These are phyloP conservation scores for Cystobasidium pallidum DNA, from an alignment of 1,284 basidiomycete genomes.

Conservation along the genomic window DNA sequence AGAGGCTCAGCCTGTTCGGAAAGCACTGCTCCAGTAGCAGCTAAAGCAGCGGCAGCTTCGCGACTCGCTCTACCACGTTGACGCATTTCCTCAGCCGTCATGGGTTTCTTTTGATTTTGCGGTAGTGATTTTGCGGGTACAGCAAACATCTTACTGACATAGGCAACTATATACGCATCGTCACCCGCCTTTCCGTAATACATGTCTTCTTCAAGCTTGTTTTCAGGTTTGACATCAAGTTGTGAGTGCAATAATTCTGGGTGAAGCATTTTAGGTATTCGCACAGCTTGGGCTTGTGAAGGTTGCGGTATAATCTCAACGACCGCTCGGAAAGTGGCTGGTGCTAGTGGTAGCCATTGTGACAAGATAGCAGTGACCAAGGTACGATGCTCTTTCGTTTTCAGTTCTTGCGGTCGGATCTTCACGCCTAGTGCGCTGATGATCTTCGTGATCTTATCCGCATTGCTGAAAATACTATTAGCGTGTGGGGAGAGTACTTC, in stretches of 20 bases:
- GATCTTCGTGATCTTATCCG: slow-evolving; percentile 87
- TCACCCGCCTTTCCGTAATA: slow-evolving; percentile 67
- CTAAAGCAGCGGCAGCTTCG: slow-evolving; percentile 55
- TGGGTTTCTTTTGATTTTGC: slow-evolving; percentile 73
- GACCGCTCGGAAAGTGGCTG: slow-evolving; percentile 86
- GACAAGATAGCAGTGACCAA: slow-evolving; percentile 85
- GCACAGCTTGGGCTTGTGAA: slow-evolving; percentile 73
- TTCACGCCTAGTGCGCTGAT: slow-evolving; percentile 80
- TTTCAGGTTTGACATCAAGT: slow-evolving; percentile 66
- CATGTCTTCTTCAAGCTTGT: slow-evolving; percentile 78
- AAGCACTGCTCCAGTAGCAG: slow-evolving; percentile 53
- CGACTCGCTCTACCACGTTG: slow-evolving; percentile 67
- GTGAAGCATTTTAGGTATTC: slow-evolving; percentile 92
- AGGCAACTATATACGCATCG: slow-evolving; percentile 68
- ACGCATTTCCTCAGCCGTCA: slow-evolving; percentile 88
- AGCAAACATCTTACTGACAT: slow-evolving; percentile 99
- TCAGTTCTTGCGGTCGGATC: slow-evolving; percentile 84
- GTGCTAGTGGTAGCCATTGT: slow-evolving; percentile 94
- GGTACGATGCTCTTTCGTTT: slow-evolving; percentile 83
- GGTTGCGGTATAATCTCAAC: slow-evolving; percentile 93
- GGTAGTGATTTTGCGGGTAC: slow-evolving; percentile 79
- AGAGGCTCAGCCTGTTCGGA: slow-evolving; percentile 52
- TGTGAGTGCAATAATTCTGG: slow-evolving; percentile 65
- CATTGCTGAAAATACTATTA: slow-evolving; percentile 66
- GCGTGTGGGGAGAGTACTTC: neutral